Conservation (phyloP, 2,329 filamentous ascomycete species). For the Scytalidium sp. region DNA sequence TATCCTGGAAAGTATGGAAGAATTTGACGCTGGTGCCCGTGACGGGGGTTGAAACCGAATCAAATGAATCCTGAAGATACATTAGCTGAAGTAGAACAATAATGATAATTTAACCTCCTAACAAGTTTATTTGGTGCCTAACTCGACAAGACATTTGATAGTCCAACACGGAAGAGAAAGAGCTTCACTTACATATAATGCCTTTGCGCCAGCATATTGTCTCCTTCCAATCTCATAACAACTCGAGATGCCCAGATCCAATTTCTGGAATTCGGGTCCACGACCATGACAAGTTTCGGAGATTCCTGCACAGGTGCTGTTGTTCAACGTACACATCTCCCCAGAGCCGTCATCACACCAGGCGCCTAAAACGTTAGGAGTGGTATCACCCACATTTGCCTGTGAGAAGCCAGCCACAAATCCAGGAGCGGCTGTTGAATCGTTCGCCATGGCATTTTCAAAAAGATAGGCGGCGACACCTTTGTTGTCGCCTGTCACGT, state of each 20-base stretch:
- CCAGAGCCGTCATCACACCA: slow-evolving; percentile 85
- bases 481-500: slow-evolving; percentile 88
- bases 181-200: slow-evolving; percentile 45
- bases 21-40: slow-evolving; percentile 67
- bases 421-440: slow-evolving; percentile 54
- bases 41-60: slow-evolving; percentile 39
- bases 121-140: too few species aligned
- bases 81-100: not conserved
- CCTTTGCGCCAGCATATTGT: slow-evolving; percentile 59
- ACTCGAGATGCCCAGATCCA: slow-evolving; percentile 70
- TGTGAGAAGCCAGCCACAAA: slow-evolving; percentile 94
- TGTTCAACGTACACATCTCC: slow-evolving; percentile 67
- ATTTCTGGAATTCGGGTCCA: slow-evolving; percentile 63
- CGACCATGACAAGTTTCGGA: slow-evolving; percentile 69
- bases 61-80: slow-evolving; percentile 19
- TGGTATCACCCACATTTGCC: slow-evolving; percentile 85
- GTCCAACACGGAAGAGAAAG: slow-evolving; percentile 11
- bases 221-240: slow-evolving; percentile 74
- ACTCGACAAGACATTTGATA: too few species aligned
- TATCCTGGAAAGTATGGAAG: slow-evolving; percentile 81
- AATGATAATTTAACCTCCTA: not conserved
- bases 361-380: slow-evolving; percentile 80
- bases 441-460: slow-evolving; percentile 62
- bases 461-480: slow-evolving; percentile 84
- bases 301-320: slow-evolving; percentile 75